Evolutionary conservation across 169 alveolate species (phyloP).

Genomic region (Cyclospora cayetanensis): DNA sequence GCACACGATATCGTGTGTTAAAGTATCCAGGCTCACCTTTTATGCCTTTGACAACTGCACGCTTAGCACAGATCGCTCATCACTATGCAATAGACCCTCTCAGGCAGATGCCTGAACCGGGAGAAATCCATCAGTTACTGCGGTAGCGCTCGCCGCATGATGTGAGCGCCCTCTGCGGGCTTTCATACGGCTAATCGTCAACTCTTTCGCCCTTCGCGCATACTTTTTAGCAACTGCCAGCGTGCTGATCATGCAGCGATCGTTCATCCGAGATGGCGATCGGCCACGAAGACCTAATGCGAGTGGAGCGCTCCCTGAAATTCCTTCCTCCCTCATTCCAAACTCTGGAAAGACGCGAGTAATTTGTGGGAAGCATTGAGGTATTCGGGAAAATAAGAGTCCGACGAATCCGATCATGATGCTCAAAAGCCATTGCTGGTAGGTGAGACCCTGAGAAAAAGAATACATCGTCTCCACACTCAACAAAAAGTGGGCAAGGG

Average conservation of each 20-base stretch:
- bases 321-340: constrained; percentile 60
- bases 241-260: constrained; percentile 51
- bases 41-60: no score
- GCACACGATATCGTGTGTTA: no score
- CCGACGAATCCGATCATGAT: constrained; percentile 53
- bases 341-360: constrained; percentile 40
- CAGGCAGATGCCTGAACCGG: constrained; percentile 42
- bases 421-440: constrained; percentile 63
- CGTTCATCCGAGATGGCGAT: constrained; percentile 64
- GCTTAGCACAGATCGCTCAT: no score
- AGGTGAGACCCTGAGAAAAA: constrained; percentile 45
- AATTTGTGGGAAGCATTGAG: constrained; percentile 54
- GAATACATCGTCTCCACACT: background rate
- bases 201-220: constrained; percentile 53
- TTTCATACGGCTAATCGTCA: constrained; percentile 56
- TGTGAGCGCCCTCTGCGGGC: constrained; percentile 8
- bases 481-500: background rate
- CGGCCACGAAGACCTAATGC: constrained; percentile 67
- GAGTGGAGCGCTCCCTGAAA: constrained; percentile 30
- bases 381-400: constrained; percentile 57
- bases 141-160: background rate
- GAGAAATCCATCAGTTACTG: constrained; percentile 15
- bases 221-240: constrained; percentile 62
- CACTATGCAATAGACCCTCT: background rate
- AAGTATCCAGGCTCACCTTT: no score